Evolutionary conservation across 2,329 filamentous ascomycete species (phyloP).

Genomic region (Pleoardoris graminearum): DNA sequence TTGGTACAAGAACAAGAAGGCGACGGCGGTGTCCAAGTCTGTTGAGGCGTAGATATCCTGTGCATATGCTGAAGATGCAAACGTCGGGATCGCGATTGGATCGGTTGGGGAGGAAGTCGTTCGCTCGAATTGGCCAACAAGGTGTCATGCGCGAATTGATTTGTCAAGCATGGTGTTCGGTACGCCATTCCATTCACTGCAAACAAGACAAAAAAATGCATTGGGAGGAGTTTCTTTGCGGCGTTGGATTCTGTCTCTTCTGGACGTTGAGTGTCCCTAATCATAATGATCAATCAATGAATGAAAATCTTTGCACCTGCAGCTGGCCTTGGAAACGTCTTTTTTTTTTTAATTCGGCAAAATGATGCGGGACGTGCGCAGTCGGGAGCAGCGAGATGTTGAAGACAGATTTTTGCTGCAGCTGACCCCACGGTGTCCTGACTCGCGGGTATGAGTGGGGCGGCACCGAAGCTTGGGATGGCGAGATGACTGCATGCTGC

Average conservation of each 20-base stretch:
- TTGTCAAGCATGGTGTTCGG: constrained; percentile 21
- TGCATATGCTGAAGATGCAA: too few species aligned
- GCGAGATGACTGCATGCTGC: not conserved
- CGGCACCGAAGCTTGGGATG: not conserved
- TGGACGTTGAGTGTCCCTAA: constrained; percentile 44
- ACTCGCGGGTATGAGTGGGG: not conserved
- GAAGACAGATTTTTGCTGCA: constrained; percentile 15
- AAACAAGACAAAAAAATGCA: constrained; percentile 10
- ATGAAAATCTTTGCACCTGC: constrained; percentile 13
- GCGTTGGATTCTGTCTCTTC: constrained; percentile 16
- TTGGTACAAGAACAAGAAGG: constrained; percentile 56
- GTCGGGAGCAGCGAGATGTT: constrained; percentile 13
- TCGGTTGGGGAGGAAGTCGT: not conserved
- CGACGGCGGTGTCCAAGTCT: constrained; percentile 40
- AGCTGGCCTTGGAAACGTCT: not conserved
- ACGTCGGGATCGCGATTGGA: not conserved
- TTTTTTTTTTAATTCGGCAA: not conserved
- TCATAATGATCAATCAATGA: constrained; percentile 26
- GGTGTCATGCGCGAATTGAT: too few species aligned
- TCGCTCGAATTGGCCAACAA: too few species aligned
- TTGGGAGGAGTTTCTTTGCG: constrained; percentile 14
- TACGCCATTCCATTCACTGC: constrained; percentile 5
- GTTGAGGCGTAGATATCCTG: constrained; percentile 39
- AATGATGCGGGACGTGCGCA: constrained; percentile 6
- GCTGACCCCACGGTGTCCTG: not conserved